Base-by-base conservation (phyloP, 169 alveolate genomes). In the Eimeria sp. region DNA sequence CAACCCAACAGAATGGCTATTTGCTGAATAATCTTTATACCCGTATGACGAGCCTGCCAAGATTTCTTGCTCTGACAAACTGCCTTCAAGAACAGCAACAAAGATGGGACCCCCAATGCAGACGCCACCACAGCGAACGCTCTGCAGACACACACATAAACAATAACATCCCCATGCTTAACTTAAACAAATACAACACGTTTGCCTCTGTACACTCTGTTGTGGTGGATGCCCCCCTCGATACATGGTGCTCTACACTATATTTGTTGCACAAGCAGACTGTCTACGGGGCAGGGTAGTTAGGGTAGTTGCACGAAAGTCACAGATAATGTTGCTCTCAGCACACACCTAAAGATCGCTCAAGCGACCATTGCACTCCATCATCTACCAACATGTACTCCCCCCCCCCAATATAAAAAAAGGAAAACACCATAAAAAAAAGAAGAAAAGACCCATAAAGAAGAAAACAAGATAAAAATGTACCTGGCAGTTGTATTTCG, bases 21-120 rank as follows among this genome's bases (percentile, higher is more conserved):
- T 97, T 99, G 99, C 97, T 99, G 99, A 6, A 99, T 99, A 5
- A 99, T 99, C 96, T 99, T 99, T 86, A 99, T 99, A 16, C 99
- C 99, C n/a, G 99, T 99, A 96, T 99, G 99, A 78, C 99, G 98
- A 13, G 99, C 99, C 95, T 99, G 96, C 99, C 99, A 99, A 75
- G 99, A 98, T 96, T 99, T 99, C 96, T 99, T 99, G 54, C 99
- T 98, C 93, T 98, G 99, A 94, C 99, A 99, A 25, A 99, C 99
- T 0, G 99, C 99, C 96, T 99, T 99, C 75, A 99, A 97, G 98
- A 99, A 99, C 63, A 99, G 99, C 47, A 99, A 98, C 96, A 99
- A 88, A 65, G 99, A 98, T 40, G 99, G 99, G 10, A 99, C 99
- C 27, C 99, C 99, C 95, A 99, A 97, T 30, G 99, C 99, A 63